phyloP scores from a whole-genome alignment of 2,329 filamentous ascomycete genomes.

The Aspergillus pseudoterreus region DNA sequence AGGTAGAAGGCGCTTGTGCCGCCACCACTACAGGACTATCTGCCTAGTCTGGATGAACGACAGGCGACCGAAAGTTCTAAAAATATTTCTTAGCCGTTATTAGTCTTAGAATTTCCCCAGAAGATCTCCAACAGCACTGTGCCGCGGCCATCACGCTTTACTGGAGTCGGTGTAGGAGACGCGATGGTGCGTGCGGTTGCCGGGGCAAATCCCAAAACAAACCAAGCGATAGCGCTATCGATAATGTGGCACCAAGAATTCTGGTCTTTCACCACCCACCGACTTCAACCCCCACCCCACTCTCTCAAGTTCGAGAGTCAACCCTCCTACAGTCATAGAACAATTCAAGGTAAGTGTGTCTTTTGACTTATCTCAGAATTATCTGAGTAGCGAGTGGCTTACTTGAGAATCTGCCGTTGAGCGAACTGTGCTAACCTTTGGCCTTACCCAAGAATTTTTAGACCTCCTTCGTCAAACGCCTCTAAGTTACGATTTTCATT shows the following conservation, averaged over 20 bases:
- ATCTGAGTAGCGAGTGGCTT: neutral
- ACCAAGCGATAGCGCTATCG: constrained; percentile 18
- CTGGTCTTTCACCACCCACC: constrained; percentile 10
- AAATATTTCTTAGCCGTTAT: too few species aligned
- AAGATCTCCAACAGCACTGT: neutral
- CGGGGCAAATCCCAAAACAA: constrained; percentile 24
- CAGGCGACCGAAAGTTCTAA: too few species aligned
- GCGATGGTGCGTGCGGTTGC: constrained; percentile 14
- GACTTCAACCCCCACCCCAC: neutral
- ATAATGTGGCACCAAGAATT: constrained; percentile 18
- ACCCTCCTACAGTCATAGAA: neutral
- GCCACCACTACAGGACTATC: too few species aligned
- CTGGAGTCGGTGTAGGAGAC: neutral
- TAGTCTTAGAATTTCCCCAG: neutral
- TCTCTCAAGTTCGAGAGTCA: neutral
- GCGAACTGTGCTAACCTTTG: neutral
- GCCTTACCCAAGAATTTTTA: neutral
- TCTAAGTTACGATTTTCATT: too few species aligned
- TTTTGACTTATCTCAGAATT: neutral
- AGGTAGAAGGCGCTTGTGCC: too few species aligned
- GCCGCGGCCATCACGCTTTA: neutral
- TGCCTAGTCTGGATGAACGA: too few species aligned
- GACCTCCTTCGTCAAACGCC: neutral
- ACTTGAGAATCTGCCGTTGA: too few species aligned
- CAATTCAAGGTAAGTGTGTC: neutral